Conservation (phyloP, 2,329 filamentous ascomycete genomes). For the Hirsutella thompsonii region DNA sequence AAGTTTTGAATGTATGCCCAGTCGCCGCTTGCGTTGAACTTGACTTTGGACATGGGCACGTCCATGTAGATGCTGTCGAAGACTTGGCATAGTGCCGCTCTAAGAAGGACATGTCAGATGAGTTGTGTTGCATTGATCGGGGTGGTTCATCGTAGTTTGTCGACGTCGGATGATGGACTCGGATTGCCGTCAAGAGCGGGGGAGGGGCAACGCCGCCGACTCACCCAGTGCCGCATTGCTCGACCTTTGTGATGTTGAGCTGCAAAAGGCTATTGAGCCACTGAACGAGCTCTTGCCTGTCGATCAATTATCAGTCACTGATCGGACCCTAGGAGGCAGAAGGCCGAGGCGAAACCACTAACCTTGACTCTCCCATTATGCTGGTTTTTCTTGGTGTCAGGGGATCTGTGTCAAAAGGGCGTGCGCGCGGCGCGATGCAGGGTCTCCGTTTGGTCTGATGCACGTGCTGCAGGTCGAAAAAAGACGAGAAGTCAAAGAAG, state of each 20-base stretch:
- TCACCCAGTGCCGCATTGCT: conserved; percentile 96
- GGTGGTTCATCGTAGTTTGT: neutral
- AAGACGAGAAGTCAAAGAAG: too few species aligned
- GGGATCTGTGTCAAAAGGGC: neutral
- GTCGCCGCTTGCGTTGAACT: conserved; percentile 96
- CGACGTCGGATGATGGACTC: neutral
- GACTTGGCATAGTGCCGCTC: conserved; percentile 90
- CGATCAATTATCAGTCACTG: neutral
- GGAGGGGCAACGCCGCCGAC: conserved; percentile 10
- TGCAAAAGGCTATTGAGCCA: conserved; percentile 98
- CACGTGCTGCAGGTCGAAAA: too few species aligned
- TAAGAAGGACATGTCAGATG: conserved; percentile 25
- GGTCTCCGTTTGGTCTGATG: too few species aligned
- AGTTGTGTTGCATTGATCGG: conserved; percentile 1
- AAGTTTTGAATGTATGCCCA: conserved; percentile 98
- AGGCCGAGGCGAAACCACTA: conserved; percentile 9
- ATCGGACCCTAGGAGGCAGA: neutral
- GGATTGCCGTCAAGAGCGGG: conserved; percentile 2
- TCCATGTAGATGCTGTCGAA: conserved; percentile 98
- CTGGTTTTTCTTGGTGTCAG: neutral
- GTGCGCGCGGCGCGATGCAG: neutral
- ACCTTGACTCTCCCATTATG: conserved; percentile 34
- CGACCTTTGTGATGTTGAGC: conserved; percentile 96
- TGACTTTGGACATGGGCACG: conserved; percentile 88
- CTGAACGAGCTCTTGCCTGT: conserved; percentile 85